Evolutionary conservation across 805 yeast genomes (phyloP).

Genomic region (Sporopachydermia lactativora): DNA sequence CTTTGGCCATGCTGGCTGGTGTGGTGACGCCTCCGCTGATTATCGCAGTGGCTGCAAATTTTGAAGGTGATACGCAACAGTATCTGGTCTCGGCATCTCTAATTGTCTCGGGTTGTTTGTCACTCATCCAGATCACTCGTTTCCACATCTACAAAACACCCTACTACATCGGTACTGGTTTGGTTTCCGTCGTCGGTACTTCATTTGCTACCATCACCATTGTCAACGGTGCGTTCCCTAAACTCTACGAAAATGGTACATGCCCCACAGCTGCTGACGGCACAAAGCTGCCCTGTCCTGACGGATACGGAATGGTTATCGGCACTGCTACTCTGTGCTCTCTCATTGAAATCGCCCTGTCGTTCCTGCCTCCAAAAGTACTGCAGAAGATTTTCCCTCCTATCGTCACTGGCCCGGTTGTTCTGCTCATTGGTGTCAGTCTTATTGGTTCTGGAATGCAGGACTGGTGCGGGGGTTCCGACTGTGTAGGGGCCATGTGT

Average conservation of each 20-base stretch:
- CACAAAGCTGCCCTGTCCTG: conserved; percentile 47
- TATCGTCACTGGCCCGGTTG: conserved; percentile 69
- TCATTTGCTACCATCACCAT: conserved; percentile 64
- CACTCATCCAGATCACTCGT: conserved; percentile 53
- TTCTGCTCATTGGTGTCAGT: conserved; percentile 47
- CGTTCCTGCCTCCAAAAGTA: conserved; percentile 48
- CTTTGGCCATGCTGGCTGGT: conserved; percentile 68
- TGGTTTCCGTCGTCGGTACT: conserved; percentile 64
- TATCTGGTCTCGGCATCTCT: conserved; percentile 43
- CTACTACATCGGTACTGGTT: conserved; percentile 62
- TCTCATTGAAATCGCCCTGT: conserved; percentile 42
- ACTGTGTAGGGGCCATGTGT: conserved; percentile 21
- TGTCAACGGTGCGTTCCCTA: conserved; percentile 48
- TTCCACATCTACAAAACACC: conserved; percentile 51
- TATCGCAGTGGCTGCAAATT: conserved; percentile 40
- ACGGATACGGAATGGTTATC: conserved; percentile 58
- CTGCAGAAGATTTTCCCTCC: conserved; percentile 59
- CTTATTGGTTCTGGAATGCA: conserved; percentile 47
- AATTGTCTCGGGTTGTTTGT: conserved; percentile 45
- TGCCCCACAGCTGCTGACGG: conserved; percentile 45
- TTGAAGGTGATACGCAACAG: conserved; percentile 29
- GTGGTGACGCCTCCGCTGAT: conserved; percentile 59
- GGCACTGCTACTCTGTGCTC: conserved; percentile 55
- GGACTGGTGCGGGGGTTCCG: conserved; percentile 64
- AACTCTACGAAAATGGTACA: conserved; percentile 47